Conservation (phyloP, 163 green algal genomes). For the Coccomyxa subellipsoidea region DNA sequence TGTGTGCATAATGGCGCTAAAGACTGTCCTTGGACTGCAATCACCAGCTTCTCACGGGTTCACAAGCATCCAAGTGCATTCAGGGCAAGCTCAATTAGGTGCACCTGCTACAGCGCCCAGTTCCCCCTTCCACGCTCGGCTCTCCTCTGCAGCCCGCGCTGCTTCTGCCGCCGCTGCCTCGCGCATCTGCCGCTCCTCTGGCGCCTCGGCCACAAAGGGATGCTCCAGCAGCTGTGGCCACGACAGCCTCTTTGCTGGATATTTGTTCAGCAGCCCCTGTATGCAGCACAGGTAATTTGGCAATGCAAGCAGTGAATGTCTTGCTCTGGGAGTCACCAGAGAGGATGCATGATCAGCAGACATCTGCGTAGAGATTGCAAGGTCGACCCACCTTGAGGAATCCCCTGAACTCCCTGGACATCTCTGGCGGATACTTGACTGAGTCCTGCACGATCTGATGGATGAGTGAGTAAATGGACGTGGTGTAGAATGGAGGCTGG, state of each 20-base stretch:
- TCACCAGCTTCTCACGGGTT: no score
- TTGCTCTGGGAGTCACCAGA: no score
- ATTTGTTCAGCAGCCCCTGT: constrained; percentile 89
- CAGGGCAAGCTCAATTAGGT: neutral
- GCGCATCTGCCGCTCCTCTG: constrained; percentile 54
- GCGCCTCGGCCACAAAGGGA: constrained; percentile 88
- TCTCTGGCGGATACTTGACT: constrained; percentile 85
- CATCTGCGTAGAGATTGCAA: neutral
- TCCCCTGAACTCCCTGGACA: constrained; percentile 82
- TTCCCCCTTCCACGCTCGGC: constrained; percentile 40
- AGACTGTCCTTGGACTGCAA: no score
- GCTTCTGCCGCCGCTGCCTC: constrained; percentile 50
- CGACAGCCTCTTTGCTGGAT: constrained; percentile 73
- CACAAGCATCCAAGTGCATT: neutral
- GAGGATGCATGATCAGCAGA: no score
- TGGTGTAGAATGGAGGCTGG: constrained; percentile 98
- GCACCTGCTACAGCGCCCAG: neutral
- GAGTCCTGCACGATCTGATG: constrained; percentile 85
- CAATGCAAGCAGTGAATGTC: no score
- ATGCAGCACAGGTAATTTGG: neutral
- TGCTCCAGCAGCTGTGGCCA: constrained; percentile 94
- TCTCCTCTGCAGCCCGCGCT: constrained; percentile 16
- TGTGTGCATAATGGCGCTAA: no score
- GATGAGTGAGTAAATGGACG: constrained; percentile 96
- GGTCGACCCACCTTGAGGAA: constrained; percentile 77